Conservation (phyloP, 495 filamentous ascomycete species). For the Penicillium malachiteum region DNA sequence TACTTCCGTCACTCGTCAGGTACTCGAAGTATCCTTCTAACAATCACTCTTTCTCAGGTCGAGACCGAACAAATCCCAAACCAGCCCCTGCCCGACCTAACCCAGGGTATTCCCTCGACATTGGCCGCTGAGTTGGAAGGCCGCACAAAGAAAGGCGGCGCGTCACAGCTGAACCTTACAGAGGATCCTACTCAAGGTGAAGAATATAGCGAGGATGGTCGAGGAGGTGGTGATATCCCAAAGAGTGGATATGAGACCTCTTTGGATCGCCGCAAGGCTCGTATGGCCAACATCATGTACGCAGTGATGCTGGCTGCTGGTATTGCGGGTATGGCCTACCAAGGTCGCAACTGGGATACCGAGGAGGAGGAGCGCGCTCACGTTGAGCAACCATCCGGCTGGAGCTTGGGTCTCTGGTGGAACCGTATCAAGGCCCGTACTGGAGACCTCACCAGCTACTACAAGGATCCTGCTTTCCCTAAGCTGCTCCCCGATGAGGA, state of each 20-base stretch:
- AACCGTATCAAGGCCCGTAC: slow-evolving; percentile 73
- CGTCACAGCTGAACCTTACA: slow-evolving; percentile 52
- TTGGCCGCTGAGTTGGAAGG: slow-evolving; percentile 67
- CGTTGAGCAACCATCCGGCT: slow-evolving; percentile 68
- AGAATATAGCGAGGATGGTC: slow-evolving; percentile 45
- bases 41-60: slow-evolving; percentile 19
- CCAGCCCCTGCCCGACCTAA: slow-evolving; percentile 77
- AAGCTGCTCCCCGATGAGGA: slow-evolving; percentile 91
- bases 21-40: slow-evolving; percentile 15
- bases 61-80: slow-evolving; percentile 32
- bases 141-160: slow-evolving; percentile 44
- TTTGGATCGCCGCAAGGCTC: slow-evolving; percentile 72
- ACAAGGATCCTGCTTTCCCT: slow-evolving; percentile 92
- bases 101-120: slow-evolving; percentile 88
- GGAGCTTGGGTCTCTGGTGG: slow-evolving; percentile 73
- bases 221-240: slow-evolving; percentile 60
- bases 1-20: background rate
- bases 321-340: slow-evolving; percentile 59
- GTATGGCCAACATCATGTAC: slow-evolving; percentile 68
- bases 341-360: slow-evolving; percentile 83
- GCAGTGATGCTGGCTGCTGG: slow-evolving; percentile 48
- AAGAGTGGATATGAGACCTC: slow-evolving; percentile 90
- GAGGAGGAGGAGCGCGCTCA: slow-evolving; percentile 66
- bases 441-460: slow-evolving; percentile 76
- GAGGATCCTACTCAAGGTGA: slow-evolving; percentile 54